Conservation (phyloP, 202 grass and related monocot species). For the Zizania palustris region DNA sequence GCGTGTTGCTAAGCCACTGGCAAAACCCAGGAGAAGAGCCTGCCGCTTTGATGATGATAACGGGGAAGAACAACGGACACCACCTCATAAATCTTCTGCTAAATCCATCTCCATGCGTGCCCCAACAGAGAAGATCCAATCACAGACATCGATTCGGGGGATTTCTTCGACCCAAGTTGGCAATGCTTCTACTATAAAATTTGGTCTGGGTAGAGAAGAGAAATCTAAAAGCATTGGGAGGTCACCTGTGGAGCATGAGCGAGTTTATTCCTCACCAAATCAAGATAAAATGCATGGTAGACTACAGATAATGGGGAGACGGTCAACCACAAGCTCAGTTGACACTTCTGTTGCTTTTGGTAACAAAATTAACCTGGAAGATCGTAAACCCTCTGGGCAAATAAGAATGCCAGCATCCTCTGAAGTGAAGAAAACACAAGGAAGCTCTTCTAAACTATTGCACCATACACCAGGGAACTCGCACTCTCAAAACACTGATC, state of each 20-base stretch:
- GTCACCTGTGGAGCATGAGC: constrained; percentile 51
- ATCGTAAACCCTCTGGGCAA: constrained; percentile 59
- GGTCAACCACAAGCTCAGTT: constrained; percentile 41
- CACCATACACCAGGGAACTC: constrained; percentile 53
- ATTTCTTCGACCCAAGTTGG: constrained; percentile 43
- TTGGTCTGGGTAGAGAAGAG: constrained; percentile 48
- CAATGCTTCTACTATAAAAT: constrained; percentile 48
- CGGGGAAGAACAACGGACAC: constrained; percentile 61
- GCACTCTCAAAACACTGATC: constrained; percentile 42
- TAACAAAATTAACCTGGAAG: constrained; percentile 52
- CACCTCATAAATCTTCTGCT: constrained; percentile 63
- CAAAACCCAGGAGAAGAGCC: constrained; percentile 65
- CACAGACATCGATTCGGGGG: constrained; percentile 30
- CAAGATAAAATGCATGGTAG: constrained; percentile 49
- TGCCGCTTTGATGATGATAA: constrained; percentile 63
- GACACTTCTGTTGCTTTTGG: constrained; percentile 43
- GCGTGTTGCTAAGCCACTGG: constrained; percentile 41
- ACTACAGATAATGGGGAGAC: constrained; percentile 45
- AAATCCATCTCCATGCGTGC: constrained; percentile 42
- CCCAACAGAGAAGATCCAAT: constrained; percentile 48
- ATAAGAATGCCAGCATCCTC: constrained; percentile 47
- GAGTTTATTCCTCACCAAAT: constrained; percentile 44
- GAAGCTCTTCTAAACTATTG: constrained; percentile 63
- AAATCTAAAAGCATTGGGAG: constrained; percentile 44
- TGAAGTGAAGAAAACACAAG: constrained; percentile 66